Evolutionary conservation across 2,329 filamentous ascomycete genomes (phyloP).

Genomic region (Alternaria arbusti): DNA sequence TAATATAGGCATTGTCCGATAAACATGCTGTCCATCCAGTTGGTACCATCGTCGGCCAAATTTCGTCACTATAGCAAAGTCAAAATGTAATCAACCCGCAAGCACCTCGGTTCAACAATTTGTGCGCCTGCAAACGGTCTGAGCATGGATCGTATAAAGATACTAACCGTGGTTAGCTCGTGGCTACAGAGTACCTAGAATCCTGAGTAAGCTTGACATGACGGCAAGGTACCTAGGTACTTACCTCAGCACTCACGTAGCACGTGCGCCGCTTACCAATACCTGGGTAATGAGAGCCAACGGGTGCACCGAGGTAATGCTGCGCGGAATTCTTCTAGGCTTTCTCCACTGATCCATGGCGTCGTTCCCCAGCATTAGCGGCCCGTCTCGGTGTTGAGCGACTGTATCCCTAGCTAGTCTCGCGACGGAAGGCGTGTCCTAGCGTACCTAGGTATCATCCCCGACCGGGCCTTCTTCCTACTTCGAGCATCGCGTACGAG

Average conservation of each 20-base stretch:
- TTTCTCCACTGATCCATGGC: background rate
- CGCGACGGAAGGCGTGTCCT: background rate
- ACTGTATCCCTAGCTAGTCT: background rate
- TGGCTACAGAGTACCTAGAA: background rate
- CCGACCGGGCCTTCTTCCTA: background rate
- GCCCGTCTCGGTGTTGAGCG: background rate
- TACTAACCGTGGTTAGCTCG: background rate
- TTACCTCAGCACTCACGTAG: background rate
- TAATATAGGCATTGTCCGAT: background rate
- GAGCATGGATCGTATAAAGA: background rate
- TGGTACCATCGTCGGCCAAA: background rate
- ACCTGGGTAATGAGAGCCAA: background rate
- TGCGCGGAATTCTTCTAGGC: background rate
- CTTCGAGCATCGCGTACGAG: background rate
- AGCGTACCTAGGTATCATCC: background rate
- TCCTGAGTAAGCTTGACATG: background rate
- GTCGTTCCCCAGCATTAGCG: background rate
- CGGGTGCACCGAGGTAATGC: background rate
- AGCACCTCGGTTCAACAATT: background rate
- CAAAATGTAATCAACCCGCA: background rate
- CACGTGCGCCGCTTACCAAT: background rate
- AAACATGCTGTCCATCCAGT: background rate
- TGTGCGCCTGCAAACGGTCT: background rate
- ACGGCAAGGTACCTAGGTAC: background rate
- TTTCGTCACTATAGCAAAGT: background rate